These are phyloP conservation scores for Drosera spatulata DNA, from an alignment of 179 eudicot species.

Conservation along the genomic window DNA sequence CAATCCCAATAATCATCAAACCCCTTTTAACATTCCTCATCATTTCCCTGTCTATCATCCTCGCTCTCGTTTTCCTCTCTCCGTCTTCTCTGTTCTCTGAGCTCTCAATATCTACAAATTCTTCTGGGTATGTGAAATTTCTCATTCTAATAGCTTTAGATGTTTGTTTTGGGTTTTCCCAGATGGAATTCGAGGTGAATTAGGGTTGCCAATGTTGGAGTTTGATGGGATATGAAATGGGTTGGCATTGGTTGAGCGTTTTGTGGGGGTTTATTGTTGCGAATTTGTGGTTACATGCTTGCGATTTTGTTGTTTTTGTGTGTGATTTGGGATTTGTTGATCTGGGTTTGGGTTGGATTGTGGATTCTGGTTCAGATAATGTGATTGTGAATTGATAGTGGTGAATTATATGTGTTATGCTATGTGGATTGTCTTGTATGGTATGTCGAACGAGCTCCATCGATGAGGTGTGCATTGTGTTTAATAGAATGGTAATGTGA, in stretches of 20 bases:
- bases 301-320: no score
- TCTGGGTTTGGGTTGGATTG: no score
- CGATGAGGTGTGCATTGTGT: background rate
- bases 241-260: no score
- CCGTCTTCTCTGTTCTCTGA: slow-evolving; percentile 51
- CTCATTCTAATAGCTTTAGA: background rate
- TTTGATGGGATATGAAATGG: no score
- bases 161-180: background rate
- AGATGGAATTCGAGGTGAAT: background rate
- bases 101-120: slow-evolving; percentile 19
- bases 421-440: slow-evolving; percentile 2
- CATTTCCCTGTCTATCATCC: slow-evolving; percentile 30
- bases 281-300: no score
- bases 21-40: slow-evolving; percentile 35
- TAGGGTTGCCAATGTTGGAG: background rate
- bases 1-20: slow-evolving; percentile 22
- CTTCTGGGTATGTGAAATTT: background rate
- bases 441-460: background rate
- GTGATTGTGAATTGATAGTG: no score
- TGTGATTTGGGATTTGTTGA: no score
- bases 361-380: background rate
- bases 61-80: slow-evolving; percentile 40
- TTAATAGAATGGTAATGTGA: background rate
- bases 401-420: background rate
- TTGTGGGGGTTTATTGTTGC: no score